Conservation (phyloP, 129 eudicot genomes). For the Flaveria brownii region DNA sequence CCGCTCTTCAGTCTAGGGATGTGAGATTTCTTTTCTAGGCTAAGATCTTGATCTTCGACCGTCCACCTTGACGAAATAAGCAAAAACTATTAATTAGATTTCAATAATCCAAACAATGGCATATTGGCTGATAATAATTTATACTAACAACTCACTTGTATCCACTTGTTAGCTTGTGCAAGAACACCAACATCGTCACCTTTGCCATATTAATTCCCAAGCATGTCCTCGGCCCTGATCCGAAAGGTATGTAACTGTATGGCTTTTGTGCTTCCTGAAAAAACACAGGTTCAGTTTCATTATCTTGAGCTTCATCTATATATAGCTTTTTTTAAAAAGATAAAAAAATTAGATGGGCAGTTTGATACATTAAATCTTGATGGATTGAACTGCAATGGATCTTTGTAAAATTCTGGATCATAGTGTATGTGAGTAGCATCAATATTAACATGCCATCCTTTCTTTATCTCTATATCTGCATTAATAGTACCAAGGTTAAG, state of each 20-base stretch:
- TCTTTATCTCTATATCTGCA: slow-evolving; percentile 60
- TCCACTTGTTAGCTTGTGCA: slow-evolving; percentile 52
- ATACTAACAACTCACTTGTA: slow-evolving; percentile 41
- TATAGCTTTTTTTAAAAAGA: not conserved
- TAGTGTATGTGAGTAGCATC: slow-evolving; percentile 68
- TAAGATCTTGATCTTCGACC: slow-evolving; percentile 53
- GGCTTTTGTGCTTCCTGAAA: slow-evolving; percentile 57
- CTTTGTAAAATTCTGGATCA: slow-evolving; percentile 49
- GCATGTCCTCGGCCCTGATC: slow-evolving; percentile 64
- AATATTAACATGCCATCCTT: slow-evolving; percentile 61
- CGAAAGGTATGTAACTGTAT: slow-evolving; percentile 60
- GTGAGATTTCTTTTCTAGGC: slow-evolving; percentile 51
- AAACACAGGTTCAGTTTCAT: slow-evolving; percentile 5
- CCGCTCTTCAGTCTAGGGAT: slow-evolving; percentile 59
- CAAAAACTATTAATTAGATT: too few species aligned
- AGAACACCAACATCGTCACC: slow-evolving; percentile 58
- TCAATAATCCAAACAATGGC: too few species aligned
- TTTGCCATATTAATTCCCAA: slow-evolving; percentile 70
- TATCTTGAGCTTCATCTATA: slow-evolving; percentile 3
- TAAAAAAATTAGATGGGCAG: not conserved
- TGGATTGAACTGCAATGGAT: slow-evolving; percentile 59
- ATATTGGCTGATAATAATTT: not conserved
- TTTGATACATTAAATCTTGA: slow-evolving; percentile 61
- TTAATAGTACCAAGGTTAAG: slow-evolving; percentile 8
- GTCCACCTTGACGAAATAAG: slow-evolving; percentile 43